These are phyloP conservation scores for Cicer bijugum DNA, from an alignment of 306 rosid genomes.

Conservation along the genomic window DNA sequence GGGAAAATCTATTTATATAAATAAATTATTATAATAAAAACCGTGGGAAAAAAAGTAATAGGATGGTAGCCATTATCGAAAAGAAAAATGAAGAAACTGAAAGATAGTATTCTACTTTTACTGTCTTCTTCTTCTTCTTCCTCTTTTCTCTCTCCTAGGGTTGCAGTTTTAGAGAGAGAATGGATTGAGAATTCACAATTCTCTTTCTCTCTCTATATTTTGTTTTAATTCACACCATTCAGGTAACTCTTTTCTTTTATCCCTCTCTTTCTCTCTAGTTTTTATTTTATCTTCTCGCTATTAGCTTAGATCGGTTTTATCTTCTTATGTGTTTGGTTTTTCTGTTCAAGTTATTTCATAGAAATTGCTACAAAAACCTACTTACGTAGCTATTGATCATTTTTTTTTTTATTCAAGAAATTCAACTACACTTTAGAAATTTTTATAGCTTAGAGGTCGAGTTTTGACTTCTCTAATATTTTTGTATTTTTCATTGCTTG, in stretches of 20 bases:
- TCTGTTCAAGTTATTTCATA: neutral
- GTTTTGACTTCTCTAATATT: neutral
- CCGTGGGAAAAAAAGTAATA: too few species aligned
- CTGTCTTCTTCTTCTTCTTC: neutral
- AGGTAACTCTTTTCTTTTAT: conserved; percentile 1
- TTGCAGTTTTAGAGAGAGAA: conserved; percentile 32
- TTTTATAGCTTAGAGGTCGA: neutral
- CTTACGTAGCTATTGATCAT: too few species aligned
- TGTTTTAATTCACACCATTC: conserved; percentile 19
- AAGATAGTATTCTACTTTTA: neutral
- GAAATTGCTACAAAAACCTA: neutral
- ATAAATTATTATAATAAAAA: too few species aligned
- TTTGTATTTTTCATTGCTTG: neutral
- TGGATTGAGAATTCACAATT: conserved; percentile 39
- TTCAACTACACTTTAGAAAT: neutral
- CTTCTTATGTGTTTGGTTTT: neutral
- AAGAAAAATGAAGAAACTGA: neutral
- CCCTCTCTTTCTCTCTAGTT: neutral
- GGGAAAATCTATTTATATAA: too few species aligned
- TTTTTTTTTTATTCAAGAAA: too few species aligned
- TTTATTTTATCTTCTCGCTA: conserved; percentile 2
- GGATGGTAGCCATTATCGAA: neutral
- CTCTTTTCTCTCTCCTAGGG: conserved; percentile 35
- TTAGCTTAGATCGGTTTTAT: conserved; percentile 42
- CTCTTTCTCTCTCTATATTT: neutral